Evolutionary conservation across 1,139 yeast genomes (phyloP).

Genomic region (Sugiyamaella grinbergsii): DNA sequence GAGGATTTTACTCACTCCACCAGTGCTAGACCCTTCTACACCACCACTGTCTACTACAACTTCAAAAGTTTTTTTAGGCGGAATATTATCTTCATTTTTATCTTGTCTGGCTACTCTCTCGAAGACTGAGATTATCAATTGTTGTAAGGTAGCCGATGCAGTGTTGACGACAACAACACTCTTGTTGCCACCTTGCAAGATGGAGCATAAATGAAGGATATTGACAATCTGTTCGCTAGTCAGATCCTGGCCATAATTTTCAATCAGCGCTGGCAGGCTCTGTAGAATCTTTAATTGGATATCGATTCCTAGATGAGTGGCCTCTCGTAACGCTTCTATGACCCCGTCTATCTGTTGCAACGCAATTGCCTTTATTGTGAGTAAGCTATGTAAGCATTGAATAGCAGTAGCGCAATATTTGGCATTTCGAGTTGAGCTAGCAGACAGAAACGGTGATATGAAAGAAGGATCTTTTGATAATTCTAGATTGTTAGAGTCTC

Average conservation of each 20-base stretch:
- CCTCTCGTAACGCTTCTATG: constrained; percentile 68
- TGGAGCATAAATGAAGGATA: constrained; percentile 69
- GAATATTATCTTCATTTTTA: constrained; percentile 32
- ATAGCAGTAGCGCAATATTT: constrained; percentile 72
- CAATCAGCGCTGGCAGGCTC: constrained; percentile 73
- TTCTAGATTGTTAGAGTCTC: constrained; percentile 25
- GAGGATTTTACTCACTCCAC: constrained; percentile 47
- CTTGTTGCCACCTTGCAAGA: constrained; percentile 67
- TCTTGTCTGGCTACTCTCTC: constrained; percentile 59
- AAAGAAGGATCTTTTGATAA: constrained; percentile 53
- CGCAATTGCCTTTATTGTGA: constrained; percentile 55
- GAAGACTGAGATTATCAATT: constrained; percentile 71
- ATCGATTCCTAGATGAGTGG: constrained; percentile 75
- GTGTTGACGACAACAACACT: constrained; percentile 83
- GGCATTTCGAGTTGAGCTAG: constrained; percentile 74
- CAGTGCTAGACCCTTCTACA: constrained; percentile 12
- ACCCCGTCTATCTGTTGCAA: constrained; percentile 54
- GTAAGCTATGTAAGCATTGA: constrained; percentile 64
- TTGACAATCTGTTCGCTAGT: constrained; percentile 59
- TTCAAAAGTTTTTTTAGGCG: constrained; percentile 30
- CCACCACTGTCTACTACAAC: constrained; percentile 49
- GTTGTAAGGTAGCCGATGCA: constrained; percentile 91
- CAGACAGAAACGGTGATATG: constrained; percentile 67
- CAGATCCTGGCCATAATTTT: constrained; percentile 58
- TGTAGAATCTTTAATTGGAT: constrained; percentile 88